A percentile compares a stretch with the other conserved stretches of the same genome.
phyloP scores from a whole-genome alignment of 2,329 filamentous ascomycete genomes.

The Fusarium keratoplasticum region DNA sequence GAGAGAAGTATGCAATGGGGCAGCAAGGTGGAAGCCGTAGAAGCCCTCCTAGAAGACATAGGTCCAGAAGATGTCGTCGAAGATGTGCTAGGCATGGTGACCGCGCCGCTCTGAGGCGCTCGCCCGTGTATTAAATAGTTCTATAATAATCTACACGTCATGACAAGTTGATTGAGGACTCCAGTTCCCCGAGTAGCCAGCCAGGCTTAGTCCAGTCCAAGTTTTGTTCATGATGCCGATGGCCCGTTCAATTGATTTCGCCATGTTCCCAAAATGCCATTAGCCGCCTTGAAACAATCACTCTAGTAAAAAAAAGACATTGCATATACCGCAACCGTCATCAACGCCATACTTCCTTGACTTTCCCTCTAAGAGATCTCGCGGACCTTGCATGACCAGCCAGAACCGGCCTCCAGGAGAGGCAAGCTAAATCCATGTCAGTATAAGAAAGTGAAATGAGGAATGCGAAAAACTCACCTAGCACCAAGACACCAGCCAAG shows the following conservation, averaged over 20 bases:
- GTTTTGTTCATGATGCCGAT: conserved; percentile 33
- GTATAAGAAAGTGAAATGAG: conserved; percentile 1
- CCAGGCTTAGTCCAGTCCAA: conserved; percentile 28
- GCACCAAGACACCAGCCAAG: conserved; percentile 98
- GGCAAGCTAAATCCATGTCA: conserved; percentile 72
- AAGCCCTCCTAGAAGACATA: conserved; percentile 71
- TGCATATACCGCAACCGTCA: conserved; percentile 32
- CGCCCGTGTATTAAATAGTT: conserved; percentile 43
- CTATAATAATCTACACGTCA: conserved; percentile 44
- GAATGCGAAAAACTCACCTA: conserved; percentile 70
- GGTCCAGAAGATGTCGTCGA: conserved; percentile 73
- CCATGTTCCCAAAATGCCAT: conserved; percentile 42
- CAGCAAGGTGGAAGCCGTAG: conserved; percentile 78
- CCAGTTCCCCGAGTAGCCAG: conserved; percentile 34
- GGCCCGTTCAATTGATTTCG: conserved; percentile 27
- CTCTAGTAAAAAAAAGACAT: conserved; percentile 40
- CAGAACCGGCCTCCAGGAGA: conserved; percentile 81
- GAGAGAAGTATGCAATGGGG: conserved; percentile 96
- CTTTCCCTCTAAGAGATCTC: conserved; percentile 69
- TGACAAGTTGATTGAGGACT: conserved; percentile 34
- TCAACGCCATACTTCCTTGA: conserved; percentile 39
- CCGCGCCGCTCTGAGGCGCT: conserved; percentile 57
- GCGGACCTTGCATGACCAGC: conserved; percentile 90
- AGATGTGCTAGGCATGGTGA: conserved; percentile 69
- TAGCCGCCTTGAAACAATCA: conserved; percentile 30